Conservation (phyloP, 768 basidiomycete genomes). For the Amanita inopinata region DNA sequence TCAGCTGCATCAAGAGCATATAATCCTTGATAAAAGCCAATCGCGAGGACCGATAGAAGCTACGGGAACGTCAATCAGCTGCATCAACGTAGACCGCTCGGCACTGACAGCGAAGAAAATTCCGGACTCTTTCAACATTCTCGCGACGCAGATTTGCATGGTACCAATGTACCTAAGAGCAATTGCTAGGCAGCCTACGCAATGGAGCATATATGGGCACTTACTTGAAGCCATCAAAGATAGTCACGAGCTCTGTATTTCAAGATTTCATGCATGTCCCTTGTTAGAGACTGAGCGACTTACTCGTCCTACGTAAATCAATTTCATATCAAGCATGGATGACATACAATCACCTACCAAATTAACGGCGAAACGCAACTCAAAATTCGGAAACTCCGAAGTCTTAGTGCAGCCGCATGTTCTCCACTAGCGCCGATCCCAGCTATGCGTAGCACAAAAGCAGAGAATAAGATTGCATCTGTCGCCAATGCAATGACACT, state of each 20-base stretch:
- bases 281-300: too few species aligned
- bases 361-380: slow-evolving; percentile 84
- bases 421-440: slow-evolving; percentile 36
- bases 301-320: slow-evolving; percentile 62
- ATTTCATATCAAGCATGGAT: not conserved
- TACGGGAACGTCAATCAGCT: slow-evolving; percentile 19
- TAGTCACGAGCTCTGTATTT: slow-evolving; percentile 71
- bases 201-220: slow-evolving; percentile 14
- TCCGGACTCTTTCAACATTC: slow-evolving; percentile 90
- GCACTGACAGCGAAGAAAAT: slow-evolving; percentile 80
- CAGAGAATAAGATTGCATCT: slow-evolving; percentile 59
- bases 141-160: slow-evolving; percentile 87
- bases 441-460: slow-evolving; percentile 63
- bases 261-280: too few species aligned
- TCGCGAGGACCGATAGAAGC: slow-evolving; percentile 72
- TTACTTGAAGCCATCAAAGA: slow-evolving; percentile 77
- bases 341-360: slow-evolving; percentile 42
- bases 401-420: slow-evolving; percentile 27
- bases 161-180: slow-evolving; percentile 68
- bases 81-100: not conserved
- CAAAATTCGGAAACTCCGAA: slow-evolving; percentile 80
- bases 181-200: not conserved
- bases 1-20: slow-evolving; percentile 90
- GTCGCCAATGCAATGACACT: slow-evolving; percentile 60
- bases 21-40: slow-evolving; percentile 82